Evolutionary conservation across 148 eudicot species (phyloP).

Genomic region (Chenopodium berlandieri): DNA sequence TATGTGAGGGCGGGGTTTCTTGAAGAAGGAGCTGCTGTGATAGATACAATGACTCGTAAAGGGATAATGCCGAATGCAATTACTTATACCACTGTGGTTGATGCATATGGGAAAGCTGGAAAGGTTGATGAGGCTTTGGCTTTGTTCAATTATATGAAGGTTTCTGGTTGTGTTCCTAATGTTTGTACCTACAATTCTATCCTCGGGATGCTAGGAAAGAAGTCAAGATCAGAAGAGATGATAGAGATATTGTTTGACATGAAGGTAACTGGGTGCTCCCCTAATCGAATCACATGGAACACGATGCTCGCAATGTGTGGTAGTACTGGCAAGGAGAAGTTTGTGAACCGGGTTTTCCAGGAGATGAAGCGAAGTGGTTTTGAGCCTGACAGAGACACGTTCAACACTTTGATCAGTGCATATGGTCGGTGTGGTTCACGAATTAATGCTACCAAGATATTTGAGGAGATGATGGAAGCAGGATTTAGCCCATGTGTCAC

Average conservation of each 20-base stretch:
- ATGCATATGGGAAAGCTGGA: slow-evolving; percentile 85
- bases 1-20: slow-evolving; percentile 79
- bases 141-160: slow-evolving; percentile 67
- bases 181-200: slow-evolving; percentile 81
- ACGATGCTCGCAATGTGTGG: slow-evolving; percentile 86
- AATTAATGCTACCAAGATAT: slow-evolving; percentile 59
- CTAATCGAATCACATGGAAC: slow-evolving; percentile 87
- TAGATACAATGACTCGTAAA: slow-evolving; percentile 63
- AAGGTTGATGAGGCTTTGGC: slow-evolving; percentile 71
- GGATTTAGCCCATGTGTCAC: slow-evolving; percentile 77
- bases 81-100: slow-evolving; percentile 81
- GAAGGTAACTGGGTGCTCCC: slow-evolving; percentile 74
- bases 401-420: slow-evolving; percentile 79
- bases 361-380: slow-evolving; percentile 94
- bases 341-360: slow-evolving; percentile 65
- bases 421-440: slow-evolving; percentile 81
- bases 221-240: slow-evolving; percentile 68
- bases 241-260: slow-evolving; percentile 63
- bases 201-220: slow-evolving; percentile 80
- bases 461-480: slow-evolving; percentile 72
- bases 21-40: slow-evolving; percentile 75
- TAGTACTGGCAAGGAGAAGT: slow-evolving; percentile 58
- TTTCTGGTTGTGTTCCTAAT: slow-evolving; percentile 79
- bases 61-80: slow-evolving; percentile 80
- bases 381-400: slow-evolving; percentile 87